Percentiles rank a stretch among this genome's conserved stretches.
Conservation (phyloP, 371 early-diverging fungal species). For the Rhizomucor pusillus region DNA sequence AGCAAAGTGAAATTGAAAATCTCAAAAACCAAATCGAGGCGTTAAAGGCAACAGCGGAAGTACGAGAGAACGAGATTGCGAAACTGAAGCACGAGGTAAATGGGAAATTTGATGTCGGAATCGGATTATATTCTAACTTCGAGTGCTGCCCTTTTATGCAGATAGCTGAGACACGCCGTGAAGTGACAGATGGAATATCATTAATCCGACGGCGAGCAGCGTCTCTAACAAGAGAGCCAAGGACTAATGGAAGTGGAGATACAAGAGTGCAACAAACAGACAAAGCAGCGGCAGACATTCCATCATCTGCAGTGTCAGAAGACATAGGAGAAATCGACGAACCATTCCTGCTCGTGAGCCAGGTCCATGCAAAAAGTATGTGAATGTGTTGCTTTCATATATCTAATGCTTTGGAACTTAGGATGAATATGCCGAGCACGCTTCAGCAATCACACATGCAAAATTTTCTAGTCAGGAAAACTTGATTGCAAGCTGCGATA, state of each 20-base stretch:
- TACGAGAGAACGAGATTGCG: conserved; percentile 53
- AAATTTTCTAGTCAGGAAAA: conserved; percentile 59
- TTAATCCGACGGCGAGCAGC: conserved; percentile 43
- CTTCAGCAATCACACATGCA: conserved; percentile 61
- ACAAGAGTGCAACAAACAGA: conserved; percentile 14
- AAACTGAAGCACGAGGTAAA: conserved; percentile 41
- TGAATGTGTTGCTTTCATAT: neutral
- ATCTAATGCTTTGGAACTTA: conserved; percentile 6
- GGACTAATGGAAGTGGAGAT: conserved; percentile 8
- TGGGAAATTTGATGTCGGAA: neutral
- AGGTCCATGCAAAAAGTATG: conserved; percentile 13
- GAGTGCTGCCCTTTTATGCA: conserved; percentile 2
- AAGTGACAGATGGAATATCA: conserved; percentile 50
- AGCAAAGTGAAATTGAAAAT: conserved; percentile 57
- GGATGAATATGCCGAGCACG: conserved; percentile 62
- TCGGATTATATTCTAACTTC: neutral
- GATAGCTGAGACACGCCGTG: conserved; percentile 37
- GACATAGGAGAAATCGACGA: conserved; percentile 17
- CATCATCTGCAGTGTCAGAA: neutral
- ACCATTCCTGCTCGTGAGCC: conserved; percentile 45
- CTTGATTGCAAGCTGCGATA: conserved; percentile 65
- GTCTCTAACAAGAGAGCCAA: conserved; percentile 25
- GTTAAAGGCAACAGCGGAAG: conserved; percentile 47
- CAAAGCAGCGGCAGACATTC: neutral
- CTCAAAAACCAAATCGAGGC: conserved; percentile 52